A percentile compares a stretch with the other conserved stretches of the same genome.
Conservation (phyloP, 192 early-diverging fungal genomes). For the Coemansia sp. region DNA sequence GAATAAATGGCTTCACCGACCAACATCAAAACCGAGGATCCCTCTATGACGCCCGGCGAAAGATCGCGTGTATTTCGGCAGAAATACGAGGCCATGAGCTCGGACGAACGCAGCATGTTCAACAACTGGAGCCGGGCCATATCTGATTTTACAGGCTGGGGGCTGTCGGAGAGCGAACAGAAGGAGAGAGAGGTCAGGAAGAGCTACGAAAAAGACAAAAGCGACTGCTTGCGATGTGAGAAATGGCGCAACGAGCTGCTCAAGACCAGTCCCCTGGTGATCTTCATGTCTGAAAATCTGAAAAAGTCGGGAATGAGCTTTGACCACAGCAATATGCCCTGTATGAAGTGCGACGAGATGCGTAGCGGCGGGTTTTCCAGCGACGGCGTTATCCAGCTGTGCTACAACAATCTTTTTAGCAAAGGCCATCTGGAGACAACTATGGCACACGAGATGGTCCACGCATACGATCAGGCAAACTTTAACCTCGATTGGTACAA, state of each 20-base stretch:
- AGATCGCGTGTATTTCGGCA: constrained; percentile 11
- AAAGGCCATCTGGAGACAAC: constrained; percentile 88
- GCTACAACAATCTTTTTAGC: constrained; percentile 75
- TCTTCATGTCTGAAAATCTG: constrained; percentile 82
- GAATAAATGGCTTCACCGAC: background rate
- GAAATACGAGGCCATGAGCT: constrained; percentile 40
- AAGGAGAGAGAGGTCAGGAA: constrained; percentile 25
- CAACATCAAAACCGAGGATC: constrained; percentile 16
- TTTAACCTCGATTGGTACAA: constrained; percentile 74
- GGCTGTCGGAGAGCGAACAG: constrained; percentile 56
- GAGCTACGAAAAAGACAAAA: constrained; percentile 52
- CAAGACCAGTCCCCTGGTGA: constrained; percentile 69
- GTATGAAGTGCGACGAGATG: constrained; percentile 76
- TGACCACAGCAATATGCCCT: constrained; percentile 62
- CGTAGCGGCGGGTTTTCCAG: constrained; percentile 86
- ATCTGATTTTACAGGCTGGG: constrained; percentile 60
- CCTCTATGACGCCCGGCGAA: constrained; percentile 2
- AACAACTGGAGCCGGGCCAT: constrained; percentile 61
- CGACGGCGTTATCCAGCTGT: constrained; percentile 76
- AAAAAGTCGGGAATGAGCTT: constrained; percentile 64
- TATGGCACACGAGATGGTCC: constrained; percentile 90
- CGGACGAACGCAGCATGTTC: constrained; percentile 60
- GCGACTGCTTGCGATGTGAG: constrained; percentile 67
- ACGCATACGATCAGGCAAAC: constrained; percentile 74
- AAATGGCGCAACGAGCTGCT: constrained; percentile 73